Conservation (phyloP, 768 basidiomycete species). For the Trametes elegans region DNA sequence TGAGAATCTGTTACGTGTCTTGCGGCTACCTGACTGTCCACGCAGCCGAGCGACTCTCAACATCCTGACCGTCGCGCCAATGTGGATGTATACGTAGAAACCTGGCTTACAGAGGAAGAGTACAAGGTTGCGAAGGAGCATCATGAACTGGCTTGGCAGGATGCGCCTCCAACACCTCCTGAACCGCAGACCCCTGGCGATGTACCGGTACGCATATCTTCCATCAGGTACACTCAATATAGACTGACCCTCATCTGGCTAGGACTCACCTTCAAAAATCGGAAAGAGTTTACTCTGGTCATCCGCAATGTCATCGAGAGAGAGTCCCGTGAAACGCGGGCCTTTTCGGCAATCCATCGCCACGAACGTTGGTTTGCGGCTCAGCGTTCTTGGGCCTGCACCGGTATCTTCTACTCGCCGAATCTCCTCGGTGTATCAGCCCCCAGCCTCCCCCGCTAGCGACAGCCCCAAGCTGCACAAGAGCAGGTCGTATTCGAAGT, state of each 20-base stretch:
- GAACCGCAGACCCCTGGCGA: slow-evolving; percentile 45
- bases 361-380: slow-evolving; percentile 40
- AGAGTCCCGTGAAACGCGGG: slow-evolving; percentile 32
- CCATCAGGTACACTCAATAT: background rate
- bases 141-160: slow-evolving; percentile 69
- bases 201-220: slow-evolving; percentile 24
- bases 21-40: background rate
- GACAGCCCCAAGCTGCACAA: slow-evolving; percentile 54
- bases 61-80: slow-evolving; percentile 72
- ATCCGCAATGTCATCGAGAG: slow-evolving; percentile 43
- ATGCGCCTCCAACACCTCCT: slow-evolving; percentile 38
- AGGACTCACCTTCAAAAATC: slow-evolving; percentile 36
- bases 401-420: slow-evolving; percentile 32
- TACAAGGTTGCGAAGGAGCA: slow-evolving; percentile 62
- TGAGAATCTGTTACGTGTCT: background rate
- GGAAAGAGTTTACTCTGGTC: slow-evolving; percentile 77
- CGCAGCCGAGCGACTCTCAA: slow-evolving; percentile 71
- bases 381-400: slow-evolving; percentile 48
- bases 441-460: slow-evolving; percentile 25
- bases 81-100: slow-evolving; percentile 73
- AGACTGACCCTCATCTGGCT: background rate
- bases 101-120: slow-evolving; percentile 76
- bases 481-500: slow-evolving; percentile 62
- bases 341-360: slow-evolving; percentile 49
- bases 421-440: slow-evolving; percentile 36